These are phyloP conservation scores for Sphaerobolus stellatus DNA, from an alignment of 1,284 basidiomycete species.

Conservation along the genomic window DNA sequence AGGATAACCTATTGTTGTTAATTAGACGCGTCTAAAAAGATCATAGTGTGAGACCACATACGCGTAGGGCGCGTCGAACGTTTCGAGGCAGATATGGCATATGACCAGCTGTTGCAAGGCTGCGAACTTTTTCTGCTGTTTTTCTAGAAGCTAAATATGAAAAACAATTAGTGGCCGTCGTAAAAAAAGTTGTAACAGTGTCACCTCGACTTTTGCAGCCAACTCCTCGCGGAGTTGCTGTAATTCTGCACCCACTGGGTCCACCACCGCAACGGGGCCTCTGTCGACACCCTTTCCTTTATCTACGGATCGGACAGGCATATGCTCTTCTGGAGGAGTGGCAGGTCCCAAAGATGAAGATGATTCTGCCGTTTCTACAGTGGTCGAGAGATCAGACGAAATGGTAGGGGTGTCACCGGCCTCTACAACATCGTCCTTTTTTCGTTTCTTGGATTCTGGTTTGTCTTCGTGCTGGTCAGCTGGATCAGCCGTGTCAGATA, in stretches of 20 bases:
- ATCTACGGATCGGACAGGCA: background rate
- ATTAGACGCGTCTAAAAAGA: background rate
- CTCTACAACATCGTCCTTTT: background rate
- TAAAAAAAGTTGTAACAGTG: constrained; percentile 17
- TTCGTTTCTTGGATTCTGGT: background rate
- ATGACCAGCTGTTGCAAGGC: constrained; percentile 31
- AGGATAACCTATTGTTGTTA: constrained; percentile 52
- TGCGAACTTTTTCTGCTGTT: constrained; percentile 22
- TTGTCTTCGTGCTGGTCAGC: background rate
- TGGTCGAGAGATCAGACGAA: background rate
- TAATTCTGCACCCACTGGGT: too few species aligned
- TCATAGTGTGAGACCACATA: background rate
- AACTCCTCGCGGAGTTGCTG: constrained; percentile 42
- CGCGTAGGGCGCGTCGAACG: constrained; percentile 67
- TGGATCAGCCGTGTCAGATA: background rate
- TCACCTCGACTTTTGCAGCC: constrained; percentile 40
- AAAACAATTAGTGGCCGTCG: constrained; percentile 5
- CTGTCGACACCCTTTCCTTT: constrained; percentile 2
- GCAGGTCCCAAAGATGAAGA: background rate
- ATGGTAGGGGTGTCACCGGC: too few species aligned
- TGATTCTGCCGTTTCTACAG: background rate
- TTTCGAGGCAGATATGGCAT: constrained; percentile 73
- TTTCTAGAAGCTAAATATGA: constrained; percentile 15
- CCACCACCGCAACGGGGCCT: constrained; percentile 1
- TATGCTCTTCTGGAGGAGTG: background rate